Conservation (phyloP, 192 early-diverging fungal genomes). For the Coemansia sp. region DNA sequence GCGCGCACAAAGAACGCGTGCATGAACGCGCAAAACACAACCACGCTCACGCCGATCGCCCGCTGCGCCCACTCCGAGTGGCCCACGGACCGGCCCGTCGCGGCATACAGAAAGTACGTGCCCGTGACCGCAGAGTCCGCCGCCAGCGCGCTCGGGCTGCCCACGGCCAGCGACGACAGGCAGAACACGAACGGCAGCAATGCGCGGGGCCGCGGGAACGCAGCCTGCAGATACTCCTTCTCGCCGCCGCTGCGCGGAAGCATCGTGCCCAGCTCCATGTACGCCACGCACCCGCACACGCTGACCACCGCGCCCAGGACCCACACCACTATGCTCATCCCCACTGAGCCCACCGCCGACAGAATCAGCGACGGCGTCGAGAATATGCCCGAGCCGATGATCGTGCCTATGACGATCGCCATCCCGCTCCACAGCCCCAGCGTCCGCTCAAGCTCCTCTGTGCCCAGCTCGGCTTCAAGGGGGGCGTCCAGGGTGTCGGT, state of each 20-base stretch:
- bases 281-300: conserved; percentile 39
- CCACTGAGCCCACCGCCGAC: conserved; percentile 34
- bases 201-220: conserved; percentile 53
- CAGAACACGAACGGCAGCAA: conserved; percentile 54
- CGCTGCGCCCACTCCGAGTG: conserved; percentile 47
- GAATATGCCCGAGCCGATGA: conserved; percentile 51
- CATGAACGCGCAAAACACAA: conserved; percentile 20
- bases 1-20: conserved; percentile 24
- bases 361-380: conserved; percentile 47
- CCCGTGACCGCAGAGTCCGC: conserved; percentile 49
- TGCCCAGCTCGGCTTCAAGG: background rate
- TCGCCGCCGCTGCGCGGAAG: conserved; percentile 59
- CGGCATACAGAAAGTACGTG: conserved; percentile 45
- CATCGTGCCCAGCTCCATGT: conserved; percentile 58
- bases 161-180: conserved; percentile 27
- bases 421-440: conserved; percentile 52
- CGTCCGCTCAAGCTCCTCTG: conserved; percentile 26
- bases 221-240: conserved; percentile 58
- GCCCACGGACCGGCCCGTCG: conserved; percentile 8
- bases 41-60: conserved; percentile 28
- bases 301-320: conserved; percentile 37
- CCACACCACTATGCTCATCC: conserved; percentile 50
- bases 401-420: conserved; percentile 49
- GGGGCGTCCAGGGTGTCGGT: background rate
- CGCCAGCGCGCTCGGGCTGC: conserved; percentile 37